phyloP scores from a whole-genome alignment of 2,329 filamentous ascomycete species.

The Ascochyta rabiei region DNA sequence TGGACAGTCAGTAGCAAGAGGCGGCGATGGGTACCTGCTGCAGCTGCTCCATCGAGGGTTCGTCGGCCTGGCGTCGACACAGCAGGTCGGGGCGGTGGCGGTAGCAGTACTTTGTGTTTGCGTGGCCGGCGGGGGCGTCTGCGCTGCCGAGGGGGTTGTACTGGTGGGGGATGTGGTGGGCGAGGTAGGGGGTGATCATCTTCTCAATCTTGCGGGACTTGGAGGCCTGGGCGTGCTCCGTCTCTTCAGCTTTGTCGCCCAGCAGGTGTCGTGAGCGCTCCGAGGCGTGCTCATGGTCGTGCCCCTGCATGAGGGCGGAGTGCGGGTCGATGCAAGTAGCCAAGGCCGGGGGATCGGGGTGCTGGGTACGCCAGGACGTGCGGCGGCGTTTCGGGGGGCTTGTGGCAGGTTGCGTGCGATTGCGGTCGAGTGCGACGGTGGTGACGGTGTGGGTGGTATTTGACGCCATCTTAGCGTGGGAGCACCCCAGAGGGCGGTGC shows the following conservation, averaged over 20 bases:
- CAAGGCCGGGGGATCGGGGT: constrained; percentile 20
- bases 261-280: constrained; percentile 40
- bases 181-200: constrained; percentile 85
- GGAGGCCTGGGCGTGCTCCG: constrained; percentile 34
- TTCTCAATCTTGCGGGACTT: constrained; percentile 70
- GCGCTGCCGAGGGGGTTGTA: constrained; percentile 75
- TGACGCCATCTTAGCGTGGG: constrained; percentile 31
- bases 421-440: constrained; percentile 35
- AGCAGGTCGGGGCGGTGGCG: constrained; percentile 92
- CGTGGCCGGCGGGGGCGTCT: constrained; percentile 47
- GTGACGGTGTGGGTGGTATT: constrained; percentile 32
- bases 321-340: constrained; percentile 35
- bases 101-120: constrained; percentile 93
- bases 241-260: constrained; percentile 29
- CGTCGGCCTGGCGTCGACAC: constrained; percentile 89
- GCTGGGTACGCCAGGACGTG: constrained; percentile 37
- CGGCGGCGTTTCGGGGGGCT: constrained; percentile 31
- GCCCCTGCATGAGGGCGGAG: constrained; percentile 44
- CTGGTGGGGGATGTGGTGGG: constrained; percentile 85
- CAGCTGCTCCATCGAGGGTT: constrained; percentile 93
- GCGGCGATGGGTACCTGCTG: constrained; percentile 72
- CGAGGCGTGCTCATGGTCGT: constrained; percentile 44
- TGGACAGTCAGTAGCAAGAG: background rate
- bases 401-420: constrained; percentile 16
- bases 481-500: constrained; percentile 8